Conservation (phyloP, 257 asterid species). For the Solanum microdontum region DNA sequence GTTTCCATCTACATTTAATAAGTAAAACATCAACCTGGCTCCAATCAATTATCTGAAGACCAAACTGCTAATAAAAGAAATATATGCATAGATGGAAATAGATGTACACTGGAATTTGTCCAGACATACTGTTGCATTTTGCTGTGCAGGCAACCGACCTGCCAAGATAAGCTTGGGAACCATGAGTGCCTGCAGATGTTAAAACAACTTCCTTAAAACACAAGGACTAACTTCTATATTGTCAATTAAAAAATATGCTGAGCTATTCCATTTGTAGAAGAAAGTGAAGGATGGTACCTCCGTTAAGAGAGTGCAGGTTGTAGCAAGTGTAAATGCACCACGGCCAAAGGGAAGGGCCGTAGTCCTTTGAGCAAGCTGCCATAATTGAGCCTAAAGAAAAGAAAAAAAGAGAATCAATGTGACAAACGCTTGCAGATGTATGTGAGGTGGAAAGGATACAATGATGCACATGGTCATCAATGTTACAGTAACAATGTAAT, state of each 20-base stretch:
- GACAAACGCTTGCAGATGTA: not conserved
- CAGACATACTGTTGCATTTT: slow-evolving; percentile 74
- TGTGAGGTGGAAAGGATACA: not conserved
- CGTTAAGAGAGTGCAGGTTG: slow-evolving; percentile 79
- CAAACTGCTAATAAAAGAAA: slow-evolving; percentile 1
- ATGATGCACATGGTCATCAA: not conserved
- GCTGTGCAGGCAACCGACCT: slow-evolving; percentile 95
- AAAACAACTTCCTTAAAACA: not conserved
- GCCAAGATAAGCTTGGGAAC: slow-evolving; percentile 98
- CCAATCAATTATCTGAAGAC: not conserved
- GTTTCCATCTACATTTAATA: not conserved
- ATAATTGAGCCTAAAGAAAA: slow-evolving; percentile 64
- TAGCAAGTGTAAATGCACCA: slow-evolving; percentile 95
- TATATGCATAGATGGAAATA: not conserved
- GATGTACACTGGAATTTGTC: not conserved
- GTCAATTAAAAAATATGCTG: not conserved
- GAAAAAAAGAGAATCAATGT: not conserved
- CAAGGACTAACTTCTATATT: not conserved
- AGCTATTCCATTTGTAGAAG: not conserved
- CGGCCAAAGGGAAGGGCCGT: slow-evolving; percentile 98
- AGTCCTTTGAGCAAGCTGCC: slow-evolving; percentile 99
- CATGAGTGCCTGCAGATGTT: slow-evolving; percentile 63
- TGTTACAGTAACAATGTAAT: not conserved
- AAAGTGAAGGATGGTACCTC: slow-evolving; percentile 45
- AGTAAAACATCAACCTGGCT: not conserved